Conservation (phyloP, 345 rosid genomes). For the Adansonia digitata region DNA sequence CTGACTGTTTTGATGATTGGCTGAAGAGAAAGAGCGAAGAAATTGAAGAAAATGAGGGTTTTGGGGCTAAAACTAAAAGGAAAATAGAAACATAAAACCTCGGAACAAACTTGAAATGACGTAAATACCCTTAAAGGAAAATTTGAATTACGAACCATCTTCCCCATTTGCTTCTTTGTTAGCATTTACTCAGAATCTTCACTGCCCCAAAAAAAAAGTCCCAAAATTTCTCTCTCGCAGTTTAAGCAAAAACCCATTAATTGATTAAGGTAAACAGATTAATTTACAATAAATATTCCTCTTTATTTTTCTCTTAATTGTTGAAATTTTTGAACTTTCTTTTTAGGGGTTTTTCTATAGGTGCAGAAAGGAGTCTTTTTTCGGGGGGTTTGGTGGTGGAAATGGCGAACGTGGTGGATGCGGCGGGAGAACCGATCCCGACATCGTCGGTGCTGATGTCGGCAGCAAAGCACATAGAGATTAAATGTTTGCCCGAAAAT, state of each 20-base stretch:
- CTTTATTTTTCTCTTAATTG: neutral
- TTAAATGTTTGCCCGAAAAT: slow-evolving; percentile 66
- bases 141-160: neutral
- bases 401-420: slow-evolving; percentile 76
- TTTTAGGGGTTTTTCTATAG: neutral
- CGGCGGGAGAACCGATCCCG: slow-evolving; percentile 79
- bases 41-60: neutral
- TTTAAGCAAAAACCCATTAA: neutral
- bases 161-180: neutral
- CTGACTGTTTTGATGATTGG: neutral
- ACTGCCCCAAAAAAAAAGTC: neutral
- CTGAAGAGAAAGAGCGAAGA: neutral
- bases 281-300: neutral
- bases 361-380: neutral
- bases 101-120: neutral
- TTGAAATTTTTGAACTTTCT: neutral
- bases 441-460: slow-evolving; percentile 89
- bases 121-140: neutral
- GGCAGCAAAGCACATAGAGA: slow-evolving; percentile 76
- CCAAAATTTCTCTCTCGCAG: neutral
- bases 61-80: neutral
- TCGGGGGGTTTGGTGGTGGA: slow-evolving; percentile 1
- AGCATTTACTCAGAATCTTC: neutral
- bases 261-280: neutral
- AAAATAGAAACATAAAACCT: neutral